Evolutionary conservation across 1,284 basidiomycete species (phyloP).

Genomic region (Marasmius tenuissimus): DNA sequence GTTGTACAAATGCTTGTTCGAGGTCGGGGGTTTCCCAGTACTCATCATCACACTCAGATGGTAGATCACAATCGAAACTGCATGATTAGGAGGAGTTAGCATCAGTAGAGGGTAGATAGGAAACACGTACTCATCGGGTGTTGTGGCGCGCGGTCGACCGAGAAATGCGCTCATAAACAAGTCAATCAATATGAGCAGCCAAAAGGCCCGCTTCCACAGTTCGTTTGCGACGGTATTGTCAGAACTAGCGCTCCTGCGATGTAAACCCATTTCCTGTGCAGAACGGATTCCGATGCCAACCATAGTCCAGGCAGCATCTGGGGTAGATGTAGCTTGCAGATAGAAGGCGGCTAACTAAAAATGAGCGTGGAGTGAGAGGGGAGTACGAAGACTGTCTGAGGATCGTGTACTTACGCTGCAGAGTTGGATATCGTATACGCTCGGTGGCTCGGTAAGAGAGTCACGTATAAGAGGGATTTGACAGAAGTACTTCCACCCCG

Average conservation of each 20-base stretch:
- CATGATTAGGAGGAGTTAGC: background rate
- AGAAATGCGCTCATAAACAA: slow-evolving; percentile 42
- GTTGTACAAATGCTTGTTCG: slow-evolving; percentile 44
- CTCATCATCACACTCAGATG: slow-evolving; percentile 64
- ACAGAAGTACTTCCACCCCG: slow-evolving; percentile 50
- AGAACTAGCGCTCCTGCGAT: slow-evolving; percentile 18
- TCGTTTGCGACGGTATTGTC: slow-evolving; percentile 41
- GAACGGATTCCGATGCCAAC: slow-evolving; percentile 54
- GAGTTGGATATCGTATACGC: background rate
- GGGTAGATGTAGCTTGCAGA: slow-evolving; percentile 46
- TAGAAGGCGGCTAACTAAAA: slow-evolving; percentile 34
- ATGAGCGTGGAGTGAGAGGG: background rate
- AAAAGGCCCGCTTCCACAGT: slow-evolving; percentile 60
- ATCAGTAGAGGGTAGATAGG: slow-evolving; percentile 14
- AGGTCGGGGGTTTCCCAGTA: slow-evolving; percentile 52
- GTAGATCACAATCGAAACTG: slow-evolving; percentile 62
- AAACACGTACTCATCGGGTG: slow-evolving; percentile 45
- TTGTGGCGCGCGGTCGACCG: slow-evolving; percentile 50
- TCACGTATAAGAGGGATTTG: background rate
- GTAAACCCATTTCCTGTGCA: slow-evolving; percentile 33
- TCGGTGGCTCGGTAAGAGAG: background rate
- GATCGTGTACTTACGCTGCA: slow-evolving; percentile 1
- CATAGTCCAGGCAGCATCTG: slow-evolving; percentile 53
- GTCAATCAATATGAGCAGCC: slow-evolving; percentile 30
- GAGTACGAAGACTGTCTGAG: background rate